Conservation (phyloP, 1,284 basidiomycete genomes). For the Ceratobasidium sp. region DNA sequence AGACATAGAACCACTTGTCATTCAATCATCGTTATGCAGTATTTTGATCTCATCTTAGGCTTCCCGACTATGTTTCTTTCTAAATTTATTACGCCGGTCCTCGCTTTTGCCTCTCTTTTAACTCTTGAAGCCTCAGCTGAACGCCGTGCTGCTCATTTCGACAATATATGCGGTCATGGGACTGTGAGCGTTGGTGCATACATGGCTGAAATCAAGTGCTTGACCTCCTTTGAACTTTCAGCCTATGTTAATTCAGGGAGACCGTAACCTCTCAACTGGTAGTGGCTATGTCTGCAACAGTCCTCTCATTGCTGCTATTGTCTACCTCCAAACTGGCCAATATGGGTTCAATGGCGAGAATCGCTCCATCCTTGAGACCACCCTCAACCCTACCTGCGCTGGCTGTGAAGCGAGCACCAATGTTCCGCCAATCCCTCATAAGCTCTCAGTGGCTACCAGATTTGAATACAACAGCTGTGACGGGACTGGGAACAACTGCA, state of each 20-base stretch:
- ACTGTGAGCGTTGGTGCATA: slow-evolving; percentile 48
- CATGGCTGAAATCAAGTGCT: background rate
- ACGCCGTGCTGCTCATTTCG: slow-evolving; percentile 47
- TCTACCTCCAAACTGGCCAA: slow-evolving; percentile 55
- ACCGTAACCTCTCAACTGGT: slow-evolving; percentile 47
- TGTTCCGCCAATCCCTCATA: slow-evolving; percentile 55
- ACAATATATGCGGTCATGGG: slow-evolving; percentile 51
- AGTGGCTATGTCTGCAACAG: slow-evolving; percentile 51
- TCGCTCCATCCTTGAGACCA: slow-evolving; percentile 56
- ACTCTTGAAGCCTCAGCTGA: slow-evolving; percentile 43
- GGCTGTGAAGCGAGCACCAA: slow-evolving; percentile 57
- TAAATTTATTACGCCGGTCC: background rate
- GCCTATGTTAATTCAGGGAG: slow-evolving; percentile 47
- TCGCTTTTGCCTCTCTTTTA: background rate
- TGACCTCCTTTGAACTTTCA: slow-evolving; percentile 22
- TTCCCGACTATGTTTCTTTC: background rate
- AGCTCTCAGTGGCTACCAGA: slow-evolving; percentile 54
- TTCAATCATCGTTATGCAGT: too few species aligned
- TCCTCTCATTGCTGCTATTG: slow-evolving; percentile 52
- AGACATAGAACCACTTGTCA: too few species aligned
- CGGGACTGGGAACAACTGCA: slow-evolving; percentile 53
- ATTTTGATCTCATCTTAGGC: too few species aligned
- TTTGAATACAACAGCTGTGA: slow-evolving; percentile 56
- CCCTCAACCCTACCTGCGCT: slow-evolving; percentile 52
- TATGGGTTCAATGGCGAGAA: slow-evolving; percentile 57